These are phyloP conservation scores for Tetrapyrgos nigripes DNA, from an alignment of 1,284 basidiomycete genomes.

Conservation along the genomic window DNA sequence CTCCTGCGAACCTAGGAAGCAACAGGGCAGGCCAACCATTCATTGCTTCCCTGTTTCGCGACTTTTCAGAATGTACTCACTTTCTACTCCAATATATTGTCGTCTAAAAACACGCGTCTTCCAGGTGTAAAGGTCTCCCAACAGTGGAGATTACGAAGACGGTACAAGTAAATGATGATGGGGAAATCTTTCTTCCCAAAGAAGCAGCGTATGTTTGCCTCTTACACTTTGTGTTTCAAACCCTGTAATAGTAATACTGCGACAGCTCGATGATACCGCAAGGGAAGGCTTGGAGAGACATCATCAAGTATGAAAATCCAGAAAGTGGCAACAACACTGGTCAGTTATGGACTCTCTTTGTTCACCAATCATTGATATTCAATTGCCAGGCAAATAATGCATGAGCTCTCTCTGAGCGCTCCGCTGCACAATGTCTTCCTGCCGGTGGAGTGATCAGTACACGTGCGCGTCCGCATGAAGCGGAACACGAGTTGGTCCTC, in stretches of 20 bases:
- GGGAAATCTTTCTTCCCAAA: slow-evolving; percentile 63
- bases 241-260: not conserved
- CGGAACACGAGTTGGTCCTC: not conserved
- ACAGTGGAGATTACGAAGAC: slow-evolving; percentile 75
- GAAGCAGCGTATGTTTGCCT: slow-evolving; percentile 45
- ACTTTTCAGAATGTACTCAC: slow-evolving; percentile 66
- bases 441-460: too few species aligned
- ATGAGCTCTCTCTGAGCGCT: too few species aligned
- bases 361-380: too few species aligned
- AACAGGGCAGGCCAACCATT: slow-evolving; percentile 40
- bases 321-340: not conserved
- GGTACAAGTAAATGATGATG: slow-evolving; percentile 60
- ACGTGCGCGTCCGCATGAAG: not conserved
- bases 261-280: slow-evolving; percentile 48
- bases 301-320: slow-evolving; percentile 31
- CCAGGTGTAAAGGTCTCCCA: slow-evolving; percentile 66
- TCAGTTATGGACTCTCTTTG: not conserved
- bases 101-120: slow-evolving; percentile 13
- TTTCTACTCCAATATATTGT: slow-evolving; percentile 1
- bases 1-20: slow-evolving; percentile 54
- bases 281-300: slow-evolving; percentile 60
- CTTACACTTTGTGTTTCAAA: slow-evolving; percentile 5
- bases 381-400: too few species aligned
- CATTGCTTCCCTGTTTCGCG: slow-evolving; percentile 76
- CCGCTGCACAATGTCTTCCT: too few species aligned